Evolutionary conservation across 1,139 yeast genomes (phyloP), one percentile per base, ranked within the genome.

Genomic region (Protomyces pachydermus): DNA sequence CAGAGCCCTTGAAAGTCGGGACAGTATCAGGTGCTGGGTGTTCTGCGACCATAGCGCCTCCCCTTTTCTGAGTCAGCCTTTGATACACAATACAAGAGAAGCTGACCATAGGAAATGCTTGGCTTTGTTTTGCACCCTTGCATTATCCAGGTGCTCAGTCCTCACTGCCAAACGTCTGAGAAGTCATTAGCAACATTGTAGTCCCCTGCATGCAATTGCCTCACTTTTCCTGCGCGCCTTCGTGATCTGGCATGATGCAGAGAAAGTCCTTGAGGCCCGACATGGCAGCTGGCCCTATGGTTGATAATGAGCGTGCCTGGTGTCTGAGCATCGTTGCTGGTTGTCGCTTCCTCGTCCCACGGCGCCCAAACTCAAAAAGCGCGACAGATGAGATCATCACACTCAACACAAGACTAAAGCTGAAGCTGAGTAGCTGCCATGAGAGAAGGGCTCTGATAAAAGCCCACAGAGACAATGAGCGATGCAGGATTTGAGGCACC

Each of bases 1-100:
- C 78, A 60, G 91, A 85, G 2, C 96, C 96, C 6, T 86, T 88
- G 74, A 88, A 85, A 67, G 82, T 77, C 54, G 87, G 76, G 48
- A 77, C 74, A 50, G 74, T 74, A 34, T 81, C 82, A 37, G 74
- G 78, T 3, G 71, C 70, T 34, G 78, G 76, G 34, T 77, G 77
- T 56, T 77, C 78, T 64, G 77, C 71, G 20, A 72, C 70, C 62
- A 58, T 58, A 20, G 62, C 62, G 3, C 62, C 62, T 12, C 52
- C 62, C 48, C 48, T 42, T 16, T 18, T 4, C 48, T 37, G 42
- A 37, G 16, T 37, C 14, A n/a, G 16, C 42, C 42, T 1, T 37
- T 37, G 9, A 14, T 12, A n/a, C 5, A n/a, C 16, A 3, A 5
- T 37, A 9, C 4, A 37, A 37, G 4, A 3, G 3, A 9, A 5